Percentiles rank a stretch among this genome's conserved stretches.
Conservation (phyloP, 2,329 filamentous ascomycete species). For the Aspergillus brasiliensis region DNA sequence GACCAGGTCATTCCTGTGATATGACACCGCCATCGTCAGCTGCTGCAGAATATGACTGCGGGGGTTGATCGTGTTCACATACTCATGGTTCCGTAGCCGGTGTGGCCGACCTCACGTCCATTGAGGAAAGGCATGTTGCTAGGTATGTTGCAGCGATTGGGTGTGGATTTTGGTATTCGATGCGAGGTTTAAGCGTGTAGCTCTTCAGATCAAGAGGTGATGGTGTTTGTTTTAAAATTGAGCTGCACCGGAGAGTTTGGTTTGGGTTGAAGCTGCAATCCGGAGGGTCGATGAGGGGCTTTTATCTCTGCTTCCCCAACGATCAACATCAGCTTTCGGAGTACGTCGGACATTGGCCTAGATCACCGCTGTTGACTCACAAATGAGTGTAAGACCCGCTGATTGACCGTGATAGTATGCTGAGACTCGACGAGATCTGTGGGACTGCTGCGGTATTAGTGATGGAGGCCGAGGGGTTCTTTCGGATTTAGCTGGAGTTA, state of each 20-base stretch:
- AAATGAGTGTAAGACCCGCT: not conserved
- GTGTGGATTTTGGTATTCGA: not conserved
- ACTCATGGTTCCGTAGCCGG: slow-evolving; percentile 61
- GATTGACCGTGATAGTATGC: not conserved
- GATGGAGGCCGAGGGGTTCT: not conserved
- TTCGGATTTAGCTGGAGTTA: not conserved
- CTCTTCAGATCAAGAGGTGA: too few relatives aligned
- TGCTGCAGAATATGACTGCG: not conserved
- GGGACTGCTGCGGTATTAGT: not conserved
- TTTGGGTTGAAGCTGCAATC: not conserved
- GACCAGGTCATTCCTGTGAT: slow-evolving; percentile 40
- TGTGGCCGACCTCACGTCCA: slow-evolving; percentile 47
- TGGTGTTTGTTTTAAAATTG: too few relatives aligned
- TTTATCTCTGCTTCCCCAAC: not conserved
- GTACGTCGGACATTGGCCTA: not conserved
- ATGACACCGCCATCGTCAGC: not conserved
- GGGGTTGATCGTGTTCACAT: slow-evolving; percentile 18
- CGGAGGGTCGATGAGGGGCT: not conserved
- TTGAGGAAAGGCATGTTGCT: slow-evolving; percentile 33
- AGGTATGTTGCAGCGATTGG: not conserved
- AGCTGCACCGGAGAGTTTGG: too few relatives aligned
- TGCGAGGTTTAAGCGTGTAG: not conserved
- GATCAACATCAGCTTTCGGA: not conserved
- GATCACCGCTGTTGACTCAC: not conserved
- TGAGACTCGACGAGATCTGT: not conserved